Evolutionary conservation across 2,329 filamentous ascomycete genomes (phyloP).

Genomic region (Cladobotryum mycophilum): DNA sequence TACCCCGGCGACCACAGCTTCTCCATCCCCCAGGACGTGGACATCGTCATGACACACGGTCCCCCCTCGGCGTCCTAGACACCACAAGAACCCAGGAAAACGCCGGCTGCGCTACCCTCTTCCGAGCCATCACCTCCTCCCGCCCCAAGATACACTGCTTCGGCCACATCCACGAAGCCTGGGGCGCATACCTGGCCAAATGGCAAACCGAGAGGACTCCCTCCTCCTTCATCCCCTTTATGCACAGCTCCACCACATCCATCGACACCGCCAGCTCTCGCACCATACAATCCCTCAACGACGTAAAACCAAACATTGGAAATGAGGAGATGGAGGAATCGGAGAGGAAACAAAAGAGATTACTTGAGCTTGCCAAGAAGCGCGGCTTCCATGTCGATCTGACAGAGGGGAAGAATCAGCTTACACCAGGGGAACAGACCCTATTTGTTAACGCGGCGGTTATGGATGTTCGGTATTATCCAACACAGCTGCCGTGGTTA

Average conservation of each 20-base stretch:
- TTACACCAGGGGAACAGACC: conserved; percentile 40
- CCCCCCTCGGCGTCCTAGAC: conserved; percentile 47
- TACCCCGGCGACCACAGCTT: conserved; percentile 31
- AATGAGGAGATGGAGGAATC: conserved; percentile 13
- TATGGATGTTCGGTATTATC: conserved; percentile 35
- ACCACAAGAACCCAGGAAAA: conserved; percentile 18
- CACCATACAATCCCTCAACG: conserved; percentile 10
- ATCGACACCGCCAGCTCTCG: conserved; percentile 37
- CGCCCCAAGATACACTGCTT: conserved; percentile 48
- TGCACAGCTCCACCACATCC: not conserved
- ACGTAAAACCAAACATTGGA: no score
- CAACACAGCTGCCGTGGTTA: conserved; percentile 46
- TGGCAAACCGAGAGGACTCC: conserved; percentile 34
- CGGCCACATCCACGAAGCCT: conserved; percentile 54
- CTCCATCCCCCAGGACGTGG: conserved; percentile 27
- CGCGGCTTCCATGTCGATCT: conserved; percentile 34
- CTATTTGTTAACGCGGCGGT: conserved; percentile 57
- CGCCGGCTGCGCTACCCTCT: conserved; percentile 39
- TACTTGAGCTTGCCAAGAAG: conserved; percentile 19
- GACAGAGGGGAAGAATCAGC: conserved; percentile 22
- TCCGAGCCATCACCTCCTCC: conserved; percentile 37
- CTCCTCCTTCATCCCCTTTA: no score
- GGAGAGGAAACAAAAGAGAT: conserved; percentile 12
- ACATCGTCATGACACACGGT: conserved; percentile 50
- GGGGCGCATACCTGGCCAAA: conserved; percentile 47